phyloP scores from a whole-genome alignment of 257 asterid species.

The Solanum etuberosum region DNA sequence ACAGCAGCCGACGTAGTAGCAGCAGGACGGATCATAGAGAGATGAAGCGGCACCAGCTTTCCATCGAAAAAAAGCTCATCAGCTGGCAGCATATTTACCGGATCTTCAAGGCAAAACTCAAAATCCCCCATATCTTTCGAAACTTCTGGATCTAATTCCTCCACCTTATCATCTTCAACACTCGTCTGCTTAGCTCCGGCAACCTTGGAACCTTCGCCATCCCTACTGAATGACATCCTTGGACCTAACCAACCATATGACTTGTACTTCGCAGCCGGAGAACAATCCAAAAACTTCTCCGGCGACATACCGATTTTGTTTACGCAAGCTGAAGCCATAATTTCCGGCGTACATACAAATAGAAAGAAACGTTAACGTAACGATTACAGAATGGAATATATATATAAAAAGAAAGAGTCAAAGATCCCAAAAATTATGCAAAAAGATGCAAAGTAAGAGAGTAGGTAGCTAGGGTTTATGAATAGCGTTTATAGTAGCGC shows the following conservation, averaged over 20 bases:
- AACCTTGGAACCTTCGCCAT: background rate
- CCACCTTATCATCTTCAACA: conserved; percentile 1
- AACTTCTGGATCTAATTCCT: conserved; percentile 49
- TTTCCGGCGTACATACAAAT: conserved; percentile 17
- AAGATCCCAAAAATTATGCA: background rate
- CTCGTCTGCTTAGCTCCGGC: conserved; percentile 10
- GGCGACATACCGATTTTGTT: conserved; percentile 41
- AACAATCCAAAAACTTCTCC: conserved; percentile 33
- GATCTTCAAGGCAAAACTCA: conserved; percentile 85
- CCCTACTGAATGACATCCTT: conserved; percentile 24
- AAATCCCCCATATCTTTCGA: conserved; percentile 46
- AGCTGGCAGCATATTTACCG: conserved; percentile 79
- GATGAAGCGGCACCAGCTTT: conserved; percentile 68
- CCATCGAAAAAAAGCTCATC: conserved; percentile 91
- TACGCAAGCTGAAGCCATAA: conserved; percentile 62
- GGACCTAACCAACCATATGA: conserved; percentile 44
- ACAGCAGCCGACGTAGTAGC: conserved; percentile 2
- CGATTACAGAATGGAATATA: background rate
- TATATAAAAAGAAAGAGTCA: background rate
- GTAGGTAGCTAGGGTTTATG: background rate
- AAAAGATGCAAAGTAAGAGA: background rate
- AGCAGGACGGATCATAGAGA: conserved; percentile 30
- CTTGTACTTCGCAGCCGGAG: conserved; percentile 25
- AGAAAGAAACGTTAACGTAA: background rate
- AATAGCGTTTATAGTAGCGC: background rate